Evolutionary conservation across 371 early-diverging fungal species (phyloP).

Genomic region (Lichtheimia ornata): DNA sequence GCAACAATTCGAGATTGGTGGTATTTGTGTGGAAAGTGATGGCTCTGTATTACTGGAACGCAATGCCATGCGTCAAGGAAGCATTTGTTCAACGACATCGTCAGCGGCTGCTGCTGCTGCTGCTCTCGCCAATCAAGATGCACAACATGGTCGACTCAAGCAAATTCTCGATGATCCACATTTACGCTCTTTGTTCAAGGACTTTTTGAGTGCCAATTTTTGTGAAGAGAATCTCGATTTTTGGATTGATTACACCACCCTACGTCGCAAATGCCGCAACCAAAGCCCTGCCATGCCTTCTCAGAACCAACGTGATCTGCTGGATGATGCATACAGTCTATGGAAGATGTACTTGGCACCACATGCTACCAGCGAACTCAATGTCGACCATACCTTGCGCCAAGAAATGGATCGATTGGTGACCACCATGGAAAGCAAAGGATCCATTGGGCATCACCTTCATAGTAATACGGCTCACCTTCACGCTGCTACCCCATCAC

Average conservation of each 20-base stretch:
- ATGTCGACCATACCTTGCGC: slow-evolving; percentile 53
- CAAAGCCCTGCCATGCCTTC: slow-evolving; percentile 39
- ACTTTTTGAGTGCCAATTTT: slow-evolving; percentile 66
- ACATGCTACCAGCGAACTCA: slow-evolving; percentile 60
- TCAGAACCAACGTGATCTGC: slow-evolving; percentile 35
- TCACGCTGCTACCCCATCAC: slow-evolving; percentile 37
- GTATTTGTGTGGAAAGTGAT: no score
- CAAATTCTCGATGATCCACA: slow-evolving; percentile 60
- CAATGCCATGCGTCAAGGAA: background rate
- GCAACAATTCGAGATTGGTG: no score
- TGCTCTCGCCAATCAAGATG: slow-evolving; percentile 10
- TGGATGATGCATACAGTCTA: slow-evolving; percentile 63
- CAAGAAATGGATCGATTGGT: slow-evolving; percentile 53
- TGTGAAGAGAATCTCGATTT: slow-evolving; percentile 77
- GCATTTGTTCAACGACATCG: slow-evolving; percentile 1
- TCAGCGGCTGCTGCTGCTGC: background rate
- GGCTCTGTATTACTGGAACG: no score
- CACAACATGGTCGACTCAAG: slow-evolving; percentile 33
- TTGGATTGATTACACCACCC: slow-evolving; percentile 57
- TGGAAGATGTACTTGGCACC: slow-evolving; percentile 63
- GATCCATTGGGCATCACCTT: slow-evolving; percentile 29
- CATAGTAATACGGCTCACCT: slow-evolving; percentile 39
- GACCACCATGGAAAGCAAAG: slow-evolving; percentile 36
- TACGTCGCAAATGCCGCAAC: slow-evolving; percentile 41
- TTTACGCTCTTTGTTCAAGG: slow-evolving; percentile 64